Conservation (phyloP, 2,329 filamentous ascomycete genomes). For the Trichothecium roseum region DNA sequence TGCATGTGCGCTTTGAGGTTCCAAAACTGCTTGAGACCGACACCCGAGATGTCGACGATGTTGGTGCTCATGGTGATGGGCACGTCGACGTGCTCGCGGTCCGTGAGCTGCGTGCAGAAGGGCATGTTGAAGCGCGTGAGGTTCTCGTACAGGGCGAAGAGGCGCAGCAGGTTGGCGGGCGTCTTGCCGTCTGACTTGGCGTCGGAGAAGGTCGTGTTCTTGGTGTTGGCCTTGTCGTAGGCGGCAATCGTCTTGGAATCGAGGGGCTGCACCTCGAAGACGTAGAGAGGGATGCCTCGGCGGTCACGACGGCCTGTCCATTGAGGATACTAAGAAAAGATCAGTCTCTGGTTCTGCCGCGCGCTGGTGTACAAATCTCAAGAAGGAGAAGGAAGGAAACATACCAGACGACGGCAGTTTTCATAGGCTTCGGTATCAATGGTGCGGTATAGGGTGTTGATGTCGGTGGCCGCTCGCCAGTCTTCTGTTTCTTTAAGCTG, state of each 20-base stretch:
- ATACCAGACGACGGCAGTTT: slow-evolving; percentile 63
- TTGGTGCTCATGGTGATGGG: slow-evolving; percentile 89
- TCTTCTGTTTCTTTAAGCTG: slow-evolving; percentile 86
- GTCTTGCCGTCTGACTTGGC: slow-evolving; percentile 57
- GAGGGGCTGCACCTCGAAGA: slow-evolving; percentile 77
- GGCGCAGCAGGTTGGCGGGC: slow-evolving; percentile 65
- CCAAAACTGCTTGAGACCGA: slow-evolving; percentile 91
- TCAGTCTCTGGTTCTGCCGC: neutral
- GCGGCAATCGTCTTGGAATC: slow-evolving; percentile 70
- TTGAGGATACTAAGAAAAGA: slow-evolving; percentile 64
- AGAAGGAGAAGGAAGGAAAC: slow-evolving; percentile 17
- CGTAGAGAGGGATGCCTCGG: slow-evolving; percentile 83
- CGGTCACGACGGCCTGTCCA: slow-evolving; percentile 88
- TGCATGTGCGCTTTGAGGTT: slow-evolving; percentile 92
- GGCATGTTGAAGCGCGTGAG: slow-evolving; percentile 80
- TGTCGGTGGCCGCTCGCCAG: slow-evolving; percentile 71
- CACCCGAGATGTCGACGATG: slow-evolving; percentile 84
- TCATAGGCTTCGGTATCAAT: slow-evolving; percentile 83
- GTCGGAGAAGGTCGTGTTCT: slow-evolving; percentile 43
- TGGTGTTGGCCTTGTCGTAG: slow-evolving; percentile 50
- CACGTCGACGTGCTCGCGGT: slow-evolving; percentile 64
- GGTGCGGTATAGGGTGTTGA: slow-evolving; percentile 72
- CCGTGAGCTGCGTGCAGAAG: slow-evolving; percentile 63
- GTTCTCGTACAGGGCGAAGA: slow-evolving; percentile 92
- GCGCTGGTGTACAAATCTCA: slow-evolving; percentile 1